Base-by-base conservation (phyloP, 1,284 basidiomycete species). In the Ceratobasidium sp. region DNA sequence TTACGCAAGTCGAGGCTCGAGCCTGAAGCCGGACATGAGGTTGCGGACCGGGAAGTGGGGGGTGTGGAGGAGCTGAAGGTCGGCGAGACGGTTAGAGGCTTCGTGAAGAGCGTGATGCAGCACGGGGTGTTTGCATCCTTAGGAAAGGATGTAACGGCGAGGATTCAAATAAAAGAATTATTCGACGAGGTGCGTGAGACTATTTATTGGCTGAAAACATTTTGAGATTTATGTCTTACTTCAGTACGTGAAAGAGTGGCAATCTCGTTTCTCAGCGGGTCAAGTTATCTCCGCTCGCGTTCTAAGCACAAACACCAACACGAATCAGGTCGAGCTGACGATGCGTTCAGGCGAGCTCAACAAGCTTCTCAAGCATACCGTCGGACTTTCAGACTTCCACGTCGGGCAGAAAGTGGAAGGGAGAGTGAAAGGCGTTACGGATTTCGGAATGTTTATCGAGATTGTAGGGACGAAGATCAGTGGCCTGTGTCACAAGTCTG, bases 201-300 rank as follows among this genome's bases (percentile, higher is more conserved):
- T 15, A 4, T 35, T 4, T 15, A 35, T 17, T 28, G n/a, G 11
- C 11, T 49, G 76, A 35, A 66, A 20, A 7, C 61, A 20, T 81
- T 51, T 49, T 42, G 69, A 6, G 76, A 4, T n/a, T 23, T 71
- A 23, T 15, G 4, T 42, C 56, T 66, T 77, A 80, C 35, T 80
- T 20, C 80, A 97, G 94, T 98, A 90, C 83, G 90, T 98, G 80
- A 97, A 98, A 84, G 97, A 99, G 71, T 99, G 97, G 97, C 93
- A 97, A 85, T 85, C 88, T 45, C 89, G 88, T 4, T 99, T 99
- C 84, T 85, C 89, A 76, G 86, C 89, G 56, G 92, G 94, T 80
- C 95, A 98, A 81, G 84, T 98, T 3, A 95, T 99, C 23, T 90
- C 90, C 77, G 97, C 96, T 71, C 91, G 93, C 76, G 90, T 99